Conservation (phyloP, 2,329 filamentous ascomycete genomes). For the Paecilomyces dactylethromorphus region DNA sequence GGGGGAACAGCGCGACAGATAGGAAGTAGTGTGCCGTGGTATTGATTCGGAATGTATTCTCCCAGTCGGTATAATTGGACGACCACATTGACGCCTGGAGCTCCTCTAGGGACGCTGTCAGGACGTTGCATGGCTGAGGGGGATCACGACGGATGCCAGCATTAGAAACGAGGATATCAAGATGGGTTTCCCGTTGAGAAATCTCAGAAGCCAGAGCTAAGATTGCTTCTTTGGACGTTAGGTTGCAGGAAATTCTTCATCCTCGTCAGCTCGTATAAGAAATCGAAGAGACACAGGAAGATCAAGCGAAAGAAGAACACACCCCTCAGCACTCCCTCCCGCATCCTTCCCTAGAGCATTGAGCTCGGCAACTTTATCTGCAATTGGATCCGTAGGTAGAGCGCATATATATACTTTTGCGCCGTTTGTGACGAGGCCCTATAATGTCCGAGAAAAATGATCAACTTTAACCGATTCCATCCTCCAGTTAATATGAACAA, state of each 20-base stretch:
- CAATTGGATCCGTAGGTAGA: constrained; percentile 36
- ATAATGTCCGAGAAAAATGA: not conserved
- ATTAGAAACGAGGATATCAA: constrained; percentile 46
- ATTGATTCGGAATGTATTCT: constrained; percentile 42
- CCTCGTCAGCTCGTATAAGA: not conserved
- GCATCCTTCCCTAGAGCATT: constrained; percentile 28
- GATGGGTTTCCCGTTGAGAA: constrained; percentile 28
- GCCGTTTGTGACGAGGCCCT: constrained; percentile 41
- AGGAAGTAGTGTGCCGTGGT: constrained; percentile 47
- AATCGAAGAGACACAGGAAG: too few species aligned
- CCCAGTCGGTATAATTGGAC: constrained; percentile 37
- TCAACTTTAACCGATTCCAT: not conserved
- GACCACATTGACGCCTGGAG: constrained; percentile 46
- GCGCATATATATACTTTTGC: constrained; percentile 43
- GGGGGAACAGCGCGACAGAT: constrained; percentile 39
- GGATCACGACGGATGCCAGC: constrained; percentile 45
- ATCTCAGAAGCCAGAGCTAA: constrained; percentile 24
- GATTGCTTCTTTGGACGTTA: constrained; percentile 39
- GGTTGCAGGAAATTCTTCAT: constrained; percentile 23
- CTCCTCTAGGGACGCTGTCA: constrained; percentile 35
- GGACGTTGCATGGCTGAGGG: constrained; percentile 36
- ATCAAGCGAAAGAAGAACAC: constrained; percentile 2
- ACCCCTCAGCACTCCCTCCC: constrained; percentile 37
- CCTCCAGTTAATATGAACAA: too few species aligned
- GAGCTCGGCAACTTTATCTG: constrained; percentile 31